Percentiles rank a stretch among this genome's conserved stretches.
These are phyloP conservation scores for Trypanosoma conorhini DNA, from an alignment of 208 protist species.

Conservation along the genomic window DNA sequence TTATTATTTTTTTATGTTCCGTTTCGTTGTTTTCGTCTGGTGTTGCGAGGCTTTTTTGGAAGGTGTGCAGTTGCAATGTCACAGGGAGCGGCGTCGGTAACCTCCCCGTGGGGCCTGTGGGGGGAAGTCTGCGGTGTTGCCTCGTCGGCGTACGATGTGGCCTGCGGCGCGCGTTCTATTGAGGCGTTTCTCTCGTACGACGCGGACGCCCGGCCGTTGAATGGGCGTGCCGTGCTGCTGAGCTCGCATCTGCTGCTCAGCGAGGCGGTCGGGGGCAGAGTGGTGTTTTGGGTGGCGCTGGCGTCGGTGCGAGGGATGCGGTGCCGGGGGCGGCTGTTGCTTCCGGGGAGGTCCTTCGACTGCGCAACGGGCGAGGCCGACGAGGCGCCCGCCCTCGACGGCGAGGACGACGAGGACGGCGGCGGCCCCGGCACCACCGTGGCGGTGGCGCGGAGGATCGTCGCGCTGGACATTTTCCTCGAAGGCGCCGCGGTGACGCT, in stretches of 20 bases:
- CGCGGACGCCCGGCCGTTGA: slow-evolving; percentile 2
- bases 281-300: slow-evolving; percentile 10
- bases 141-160: slow-evolving; percentile 14
- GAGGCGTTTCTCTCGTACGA: slow-evolving; percentile 19
- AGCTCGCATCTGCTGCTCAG: slow-evolving; percentile 16
- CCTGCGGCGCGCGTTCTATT: slow-evolving; percentile 6
- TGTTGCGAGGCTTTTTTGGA: slow-evolving; percentile 4
- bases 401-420: too few species aligned
- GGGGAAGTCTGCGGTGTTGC: background rate
- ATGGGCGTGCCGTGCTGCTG: slow-evolving; percentile 3
- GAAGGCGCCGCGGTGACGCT: slow-evolving; percentile 2
- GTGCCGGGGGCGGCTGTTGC: slow-evolving; percentile 1
- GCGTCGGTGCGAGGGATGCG: slow-evolving; percentile 8
- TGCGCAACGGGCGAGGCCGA: background rate
- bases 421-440: too few species aligned
- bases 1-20: slow-evolving; percentile 5
- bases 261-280: background rate
- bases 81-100: background rate
- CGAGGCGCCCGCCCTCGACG: background rate
- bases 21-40: background rate
- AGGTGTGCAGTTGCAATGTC: background rate
- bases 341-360: slow-evolving; percentile 14
- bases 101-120: slow-evolving; percentile 3
- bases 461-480: slow-evolving; percentile 18
- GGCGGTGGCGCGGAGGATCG: slow-evolving; percentile 3